Base-by-base conservation (phyloP, 2,329 filamentous ascomycete genomes). In the Colletotrichum coccodes region DNA sequence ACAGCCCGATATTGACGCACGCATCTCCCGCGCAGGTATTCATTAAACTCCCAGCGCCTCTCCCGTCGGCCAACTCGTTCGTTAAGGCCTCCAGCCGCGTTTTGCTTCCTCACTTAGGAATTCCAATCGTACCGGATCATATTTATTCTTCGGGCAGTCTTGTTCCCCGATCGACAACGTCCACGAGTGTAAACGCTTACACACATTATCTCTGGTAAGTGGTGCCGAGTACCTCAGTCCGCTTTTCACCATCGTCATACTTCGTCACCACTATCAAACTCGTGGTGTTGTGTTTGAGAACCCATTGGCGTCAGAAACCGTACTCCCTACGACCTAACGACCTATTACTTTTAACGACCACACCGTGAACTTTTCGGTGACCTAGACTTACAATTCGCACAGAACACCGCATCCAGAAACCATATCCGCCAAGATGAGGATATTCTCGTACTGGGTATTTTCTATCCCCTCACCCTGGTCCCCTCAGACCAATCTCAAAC, bases 401-500 rank as follows among this genome's bases (percentile, higher is more conserved):
- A 63, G 44, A 57, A 52, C 16, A 56, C 42, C 42, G 30, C 23
- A 34, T n/a, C 32, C 18, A 26, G 9, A 32, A 7, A n/a, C 12
- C 32, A 57, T 44, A 32, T 38, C 12, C 18, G 64, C 34, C 63
- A 70, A 53, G 21, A 73, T 73, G 71, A 73, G 54, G 57, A 49
- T 71, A 34, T 21, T 74, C 32, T 74, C 72, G 21, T 73, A 81
- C 71, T 83, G 82, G 82, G 81, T 83, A 76, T 26, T 73, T 70
- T 11, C 5, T 4, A 14, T 23, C 30, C 30, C 18, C 40, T 21
- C 32, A 9, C 38, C 58, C 66, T n/a, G n/a, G n/a, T n/a, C n/a
- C n/a, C n/a, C n/a, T n/a, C n/a, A n/a, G 32, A 28, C 9, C 42
- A 46, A 7, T 16, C 42, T 8, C 8, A 23, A 18, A 21, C 16